Base-by-base conservation (phyloP, 2,329 filamentous ascomycete species). In the Sphaceloma murrayae region DNA sequence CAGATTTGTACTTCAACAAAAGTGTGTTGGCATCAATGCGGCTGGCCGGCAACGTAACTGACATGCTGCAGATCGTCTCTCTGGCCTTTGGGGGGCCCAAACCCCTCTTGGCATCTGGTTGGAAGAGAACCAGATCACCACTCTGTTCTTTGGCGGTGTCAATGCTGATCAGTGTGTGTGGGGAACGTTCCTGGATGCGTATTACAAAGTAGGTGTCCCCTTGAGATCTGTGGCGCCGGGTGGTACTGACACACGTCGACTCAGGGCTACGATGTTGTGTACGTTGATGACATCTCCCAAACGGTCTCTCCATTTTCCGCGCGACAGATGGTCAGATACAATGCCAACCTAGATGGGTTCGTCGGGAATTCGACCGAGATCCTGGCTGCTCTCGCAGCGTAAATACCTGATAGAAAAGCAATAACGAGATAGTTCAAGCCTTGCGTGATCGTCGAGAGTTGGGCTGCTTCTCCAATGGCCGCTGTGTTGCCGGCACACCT, bases 91-190 rank as follows among this genome's bases (percentile, higher is more conserved):
- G 56, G 57, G 56, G 16, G 51, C 55, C 9, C 56, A 60, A 46
- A 60, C 56, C 8, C 57, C 56, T 0, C 50, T 54, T 13, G 56
- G 57, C 4, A 49, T 57, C 9, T 60, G 53, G 47, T 34, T 58
- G 21, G 55, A 58, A 45, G 56, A 56, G 43, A 58, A 57, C 19
- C 52, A 54, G 31, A 58, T 57, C 46, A 59, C 56, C 24, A 59
- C 56, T 1, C 50, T 59, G 11, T 59, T 59, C 49, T 55, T 59
- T 16, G 56, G 56, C 4, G 57, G 57, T 31, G 57, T 59, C 4
- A 59, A 58, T 42, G 56, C 54, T 2, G 56, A 60, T 47, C 56
- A 58, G 43, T 59, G 57, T 38, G 56, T 58, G 14, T 60, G 56
- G 56, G 50, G 53, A 14, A 59, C 55, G 10, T 51, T 60, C 21